A percentile compares a stretch with the other conserved stretches of the same genome.
Evolutionary conservation across 2,329 filamentous ascomycete species (phyloP).

Genomic region (Sphaerulina musiva): DNA sequence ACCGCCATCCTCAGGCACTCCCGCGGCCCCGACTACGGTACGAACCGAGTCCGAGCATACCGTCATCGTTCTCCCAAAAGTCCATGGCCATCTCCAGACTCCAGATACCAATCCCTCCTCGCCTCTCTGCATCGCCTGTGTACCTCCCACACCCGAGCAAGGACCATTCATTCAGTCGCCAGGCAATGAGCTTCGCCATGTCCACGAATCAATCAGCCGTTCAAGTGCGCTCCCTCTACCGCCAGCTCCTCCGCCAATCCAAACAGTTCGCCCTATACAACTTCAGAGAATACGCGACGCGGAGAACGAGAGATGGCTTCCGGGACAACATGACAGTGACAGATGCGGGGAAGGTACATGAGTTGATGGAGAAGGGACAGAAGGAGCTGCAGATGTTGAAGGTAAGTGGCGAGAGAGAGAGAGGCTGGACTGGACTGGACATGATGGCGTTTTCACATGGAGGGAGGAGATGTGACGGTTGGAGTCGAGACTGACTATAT

Average conservation of each 20-base stretch:
- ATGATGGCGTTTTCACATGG: neutral
- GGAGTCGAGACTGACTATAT: neutral
- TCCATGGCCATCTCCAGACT: no score
- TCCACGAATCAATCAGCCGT: constrained; percentile 16
- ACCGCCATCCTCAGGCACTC: no score
- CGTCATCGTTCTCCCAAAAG: neutral
- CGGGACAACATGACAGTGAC: constrained; percentile 66
- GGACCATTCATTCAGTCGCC: no score
- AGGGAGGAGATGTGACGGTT: neutral
- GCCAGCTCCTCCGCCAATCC: constrained; percentile 80
- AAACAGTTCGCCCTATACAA: constrained; percentile 90
- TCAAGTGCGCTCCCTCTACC: constrained; percentile 52
- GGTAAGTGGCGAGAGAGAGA: constrained; percentile 49
- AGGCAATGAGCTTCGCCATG: constrained; percentile 15
- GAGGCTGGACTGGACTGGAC: neutral
- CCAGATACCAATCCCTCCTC: no score
- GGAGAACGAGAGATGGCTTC: constrained; percentile 86
- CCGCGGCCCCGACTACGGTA: neutral
- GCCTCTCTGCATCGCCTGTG: neutral
- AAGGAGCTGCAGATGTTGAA: constrained; percentile 85
- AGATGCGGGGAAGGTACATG: constrained; percentile 73
- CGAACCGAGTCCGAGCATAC: neutral
- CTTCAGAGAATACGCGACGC: constrained; percentile 92
- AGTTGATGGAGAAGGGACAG: constrained; percentile 80
- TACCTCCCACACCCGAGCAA: neutral